Evolutionary conservation across 352 stramenopile genomes (phyloP).

Genomic region (Thalassiosira pacifica): DNA sequence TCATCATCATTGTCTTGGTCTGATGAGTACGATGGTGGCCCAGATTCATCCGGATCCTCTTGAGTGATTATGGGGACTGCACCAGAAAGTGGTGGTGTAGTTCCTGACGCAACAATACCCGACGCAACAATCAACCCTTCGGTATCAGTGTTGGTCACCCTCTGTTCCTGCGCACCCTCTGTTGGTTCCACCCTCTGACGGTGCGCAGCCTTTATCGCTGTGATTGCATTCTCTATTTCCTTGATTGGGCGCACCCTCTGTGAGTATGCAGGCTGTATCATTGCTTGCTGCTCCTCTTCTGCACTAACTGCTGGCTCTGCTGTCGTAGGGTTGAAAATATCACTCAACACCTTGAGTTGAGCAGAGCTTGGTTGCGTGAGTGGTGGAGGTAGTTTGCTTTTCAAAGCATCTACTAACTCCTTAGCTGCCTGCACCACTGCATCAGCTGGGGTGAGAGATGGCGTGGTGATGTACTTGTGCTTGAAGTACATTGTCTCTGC

Average conservation of each 20-base stretch:
- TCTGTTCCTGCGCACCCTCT: neutral
- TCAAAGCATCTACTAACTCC: neutral
- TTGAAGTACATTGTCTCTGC: slow-evolving; percentile 42
- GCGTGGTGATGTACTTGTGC: slow-evolving; percentile 43
- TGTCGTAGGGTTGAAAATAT: neutral
- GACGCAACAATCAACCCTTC: slow-evolving; percentile 2
- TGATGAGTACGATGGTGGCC: too few species aligned
- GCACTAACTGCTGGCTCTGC: neutral
- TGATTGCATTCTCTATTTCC: too few species aligned
- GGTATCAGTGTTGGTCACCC: neutral
- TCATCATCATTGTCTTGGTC: too few species aligned
- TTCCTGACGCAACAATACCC: neutral
- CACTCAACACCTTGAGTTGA: neutral
- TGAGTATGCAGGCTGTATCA: neutral
- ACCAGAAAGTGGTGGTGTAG: too few species aligned
- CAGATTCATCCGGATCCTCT: too few species aligned
- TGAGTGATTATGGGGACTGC: too few species aligned
- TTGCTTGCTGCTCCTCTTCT: neutral
- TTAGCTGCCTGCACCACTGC: slow-evolving; percentile 17
- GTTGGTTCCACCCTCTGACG: too few species aligned
- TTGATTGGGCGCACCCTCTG: neutral
- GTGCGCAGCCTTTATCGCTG: too few species aligned
- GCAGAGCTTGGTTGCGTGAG: neutral
- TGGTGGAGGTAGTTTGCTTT: neutral
- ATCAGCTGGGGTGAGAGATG: slow-evolving; percentile 10